These are phyloP conservation scores for Sugiyamaella smithiae DNA, from an alignment of 805 yeast genomes.

Conservation along the genomic window DNA sequence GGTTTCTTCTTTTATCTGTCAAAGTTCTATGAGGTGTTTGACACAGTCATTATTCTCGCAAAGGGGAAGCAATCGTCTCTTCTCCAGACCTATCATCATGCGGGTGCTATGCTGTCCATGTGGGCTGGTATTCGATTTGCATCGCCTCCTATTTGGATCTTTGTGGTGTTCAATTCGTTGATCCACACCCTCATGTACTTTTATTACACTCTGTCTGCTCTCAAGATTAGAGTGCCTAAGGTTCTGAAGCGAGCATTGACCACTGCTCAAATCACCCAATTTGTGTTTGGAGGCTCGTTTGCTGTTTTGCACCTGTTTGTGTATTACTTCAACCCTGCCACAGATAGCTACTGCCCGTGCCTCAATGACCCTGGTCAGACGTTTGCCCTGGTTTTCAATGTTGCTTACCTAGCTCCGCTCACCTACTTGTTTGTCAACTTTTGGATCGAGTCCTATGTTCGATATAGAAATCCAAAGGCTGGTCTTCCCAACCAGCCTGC, in stretches of 20 bases:
- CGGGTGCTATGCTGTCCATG: slow-evolving; percentile 80
- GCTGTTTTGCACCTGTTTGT: slow-evolving; percentile 65
- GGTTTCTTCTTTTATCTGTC: slow-evolving; percentile 68
- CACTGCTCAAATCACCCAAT: slow-evolving; percentile 65
- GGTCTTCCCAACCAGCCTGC: background rate
- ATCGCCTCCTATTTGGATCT: slow-evolving; percentile 77
- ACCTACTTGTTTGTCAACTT: slow-evolving; percentile 64
- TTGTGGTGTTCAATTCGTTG: slow-evolving; percentile 75
- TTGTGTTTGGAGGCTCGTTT: slow-evolving; percentile 63
- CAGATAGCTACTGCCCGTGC: slow-evolving; percentile 47
- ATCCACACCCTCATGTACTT: slow-evolving; percentile 74
- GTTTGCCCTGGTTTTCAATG: slow-evolving; percentile 59
- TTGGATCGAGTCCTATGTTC: slow-evolving; percentile 45
- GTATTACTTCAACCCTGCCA: slow-evolving; percentile 50
- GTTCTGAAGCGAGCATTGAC: slow-evolving; percentile 59
- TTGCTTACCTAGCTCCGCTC: slow-evolving; percentile 63
- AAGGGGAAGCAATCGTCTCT: slow-evolving; percentile 67
- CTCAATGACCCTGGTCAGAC: slow-evolving; percentile 58
- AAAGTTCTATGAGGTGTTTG: slow-evolving; percentile 69
- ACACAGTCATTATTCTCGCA: slow-evolving; percentile 61
- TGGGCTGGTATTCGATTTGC: slow-evolving; percentile 72
- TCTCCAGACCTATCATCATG: slow-evolving; percentile 71
- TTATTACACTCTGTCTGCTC: slow-evolving; percentile 60
- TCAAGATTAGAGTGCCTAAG: slow-evolving; percentile 56
- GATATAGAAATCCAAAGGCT: background rate